Percentiles rank a stretch among this genome's conserved stretches.
phyloP scores from a whole-genome alignment of 768 basidiomycete genomes.

The Boletus subparvulus region DNA sequence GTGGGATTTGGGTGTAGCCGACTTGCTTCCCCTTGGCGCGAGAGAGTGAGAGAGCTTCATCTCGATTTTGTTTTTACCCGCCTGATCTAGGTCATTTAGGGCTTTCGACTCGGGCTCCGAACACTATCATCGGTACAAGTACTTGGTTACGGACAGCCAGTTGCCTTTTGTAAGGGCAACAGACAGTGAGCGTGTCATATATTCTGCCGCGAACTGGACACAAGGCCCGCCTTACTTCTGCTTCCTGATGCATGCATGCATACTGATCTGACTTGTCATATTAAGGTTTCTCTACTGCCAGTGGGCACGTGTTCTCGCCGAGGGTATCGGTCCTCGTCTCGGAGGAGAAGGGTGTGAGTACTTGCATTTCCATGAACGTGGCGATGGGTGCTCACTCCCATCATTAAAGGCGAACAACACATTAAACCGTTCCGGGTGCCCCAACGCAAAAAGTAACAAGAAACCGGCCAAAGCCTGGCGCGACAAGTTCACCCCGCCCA shows the following conservation, averaged over 20 bases:
- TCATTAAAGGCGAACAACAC: slow-evolving; percentile 57
- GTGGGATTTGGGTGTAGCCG: slow-evolving; percentile 56
- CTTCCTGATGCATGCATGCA: background rate
- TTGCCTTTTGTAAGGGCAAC: slow-evolving; percentile 57
- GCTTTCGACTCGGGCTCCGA: slow-evolving; percentile 51
- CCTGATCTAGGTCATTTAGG: slow-evolving; percentile 27
- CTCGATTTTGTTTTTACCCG: background rate
- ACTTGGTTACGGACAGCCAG: slow-evolving; percentile 42
- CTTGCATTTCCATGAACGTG: background rate
- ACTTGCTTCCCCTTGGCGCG: slow-evolving; percentile 68
- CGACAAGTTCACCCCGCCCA: slow-evolving; percentile 50
- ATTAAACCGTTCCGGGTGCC: slow-evolving; percentile 65
- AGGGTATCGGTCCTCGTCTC: slow-evolving; percentile 53
- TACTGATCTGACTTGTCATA: background rate
- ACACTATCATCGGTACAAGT: slow-evolving; percentile 53
- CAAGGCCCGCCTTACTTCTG: slow-evolving; percentile 40
- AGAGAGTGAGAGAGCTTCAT: slow-evolving; percentile 46
- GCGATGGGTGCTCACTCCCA: background rate
- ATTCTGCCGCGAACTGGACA: slow-evolving; percentile 70
- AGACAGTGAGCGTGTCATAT: slow-evolving; percentile 56
- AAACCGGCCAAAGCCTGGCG: slow-evolving; percentile 54
- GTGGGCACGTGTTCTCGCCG: slow-evolving; percentile 44
- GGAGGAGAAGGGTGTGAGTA: slow-evolving; percentile 45
- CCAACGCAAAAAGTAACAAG: slow-evolving; percentile 48
- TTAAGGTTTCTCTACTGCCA: slow-evolving; percentile 62